These are phyloP conservation scores for Pichia thaimueangensis DNA, from an alignment of 805 yeast species.

Conservation along the genomic window DNA sequence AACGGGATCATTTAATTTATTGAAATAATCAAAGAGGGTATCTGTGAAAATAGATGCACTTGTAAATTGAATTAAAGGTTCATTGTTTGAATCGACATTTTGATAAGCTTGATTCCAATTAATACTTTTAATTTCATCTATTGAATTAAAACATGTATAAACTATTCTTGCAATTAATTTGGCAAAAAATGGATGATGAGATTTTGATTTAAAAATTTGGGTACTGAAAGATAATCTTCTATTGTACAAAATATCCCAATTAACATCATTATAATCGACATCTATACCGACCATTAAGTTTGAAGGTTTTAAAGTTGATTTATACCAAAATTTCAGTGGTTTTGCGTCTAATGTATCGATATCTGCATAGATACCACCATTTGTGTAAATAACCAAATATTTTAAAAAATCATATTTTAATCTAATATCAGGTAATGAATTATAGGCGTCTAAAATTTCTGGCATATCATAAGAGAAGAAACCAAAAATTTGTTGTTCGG, in stretches of 20 bases:
- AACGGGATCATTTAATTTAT: conserved; percentile 22
- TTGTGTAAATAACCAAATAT: conserved; percentile 43
- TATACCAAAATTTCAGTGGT: conserved; percentile 33
- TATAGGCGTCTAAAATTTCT: conserved; percentile 45
- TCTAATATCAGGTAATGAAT: conserved; percentile 44
- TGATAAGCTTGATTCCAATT: conserved; percentile 28
- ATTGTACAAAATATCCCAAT: conserved; percentile 29
- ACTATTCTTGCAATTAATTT: conserved; percentile 29
- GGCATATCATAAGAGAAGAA: conserved; percentile 34
- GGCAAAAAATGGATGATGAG: conserved; percentile 31
- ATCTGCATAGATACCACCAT: conserved; percentile 60
- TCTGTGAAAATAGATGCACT: conserved; percentile 32
- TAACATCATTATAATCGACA: conserved; percentile 27
- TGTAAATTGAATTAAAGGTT: conserved; percentile 29
- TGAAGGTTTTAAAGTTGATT: conserved; percentile 18
- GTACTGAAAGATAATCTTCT: conserved; percentile 28
- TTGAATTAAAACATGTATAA: conserved; percentile 23
- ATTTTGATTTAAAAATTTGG: conserved; percentile 25
- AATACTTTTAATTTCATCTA: conserved; percentile 19
- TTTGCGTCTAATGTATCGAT: conserved; percentile 51
- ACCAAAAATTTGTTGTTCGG: conserved; percentile 24
- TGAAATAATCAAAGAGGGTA: conserved; percentile 29
- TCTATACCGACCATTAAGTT: conserved; percentile 27
- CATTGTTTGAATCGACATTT: conserved; percentile 30
- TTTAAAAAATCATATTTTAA: conserved; percentile 49